These are phyloP conservation scores for Blumeriella jaapii DNA, from an alignment of 2,329 filamentous ascomycete genomes.

Conservation along the genomic window DNA sequence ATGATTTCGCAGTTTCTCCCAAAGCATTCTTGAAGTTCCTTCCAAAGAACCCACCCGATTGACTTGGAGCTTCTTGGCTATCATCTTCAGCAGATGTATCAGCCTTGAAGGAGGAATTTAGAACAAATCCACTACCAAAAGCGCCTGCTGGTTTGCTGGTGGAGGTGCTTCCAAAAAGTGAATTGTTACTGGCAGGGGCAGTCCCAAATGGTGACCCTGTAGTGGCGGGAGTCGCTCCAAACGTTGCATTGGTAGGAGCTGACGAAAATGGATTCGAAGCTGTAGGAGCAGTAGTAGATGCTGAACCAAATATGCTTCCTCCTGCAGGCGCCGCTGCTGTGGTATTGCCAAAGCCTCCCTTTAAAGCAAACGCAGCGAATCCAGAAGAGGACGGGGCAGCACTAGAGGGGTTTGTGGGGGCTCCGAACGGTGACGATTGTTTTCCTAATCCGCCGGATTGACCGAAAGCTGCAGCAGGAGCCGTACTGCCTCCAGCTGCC, in stretches of 20 bases:
- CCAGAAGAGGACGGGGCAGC: slow-evolving; percentile 31
- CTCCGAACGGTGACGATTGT: slow-evolving; percentile 28
- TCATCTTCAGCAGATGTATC: slow-evolving; percentile 47
- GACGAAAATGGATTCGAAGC: slow-evolving; percentile 22
- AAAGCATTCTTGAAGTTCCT: slow-evolving; percentile 48
- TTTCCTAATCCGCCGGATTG: slow-evolving; percentile 38
- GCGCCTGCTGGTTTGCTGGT: slow-evolving; percentile 26
- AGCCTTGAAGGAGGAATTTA: slow-evolving; percentile 29
- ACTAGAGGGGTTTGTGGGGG: slow-evolving; percentile 19
- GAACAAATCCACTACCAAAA: slow-evolving; percentile 20
- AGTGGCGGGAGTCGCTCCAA: too few relatives aligned
- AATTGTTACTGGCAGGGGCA: slow-evolving; percentile 4
- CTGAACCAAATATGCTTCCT: slow-evolving; percentile 24
- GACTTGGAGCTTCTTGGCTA: slow-evolving; percentile 34
- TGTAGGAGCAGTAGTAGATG: slow-evolving; percentile 22
- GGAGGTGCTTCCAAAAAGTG: slow-evolving; percentile 20
- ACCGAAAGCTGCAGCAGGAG: slow-evolving; percentile 36
- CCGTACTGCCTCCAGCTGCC: slow-evolving; percentile 30
- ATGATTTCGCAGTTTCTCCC: slow-evolving; percentile 33
- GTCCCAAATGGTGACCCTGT: slow-evolving; percentile 13
- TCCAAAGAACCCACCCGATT: slow-evolving; percentile 47
- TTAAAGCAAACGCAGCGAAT: slow-evolving; percentile 41
- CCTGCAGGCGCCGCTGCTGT: slow-evolving; percentile 23
- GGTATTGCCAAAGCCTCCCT: slow-evolving; percentile 40
- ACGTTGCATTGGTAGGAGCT: slow-evolving; percentile 21